Evolutionary conservation across 371 early-diverging fungal genomes (phyloP).

Genomic region (Mucor racemosus): DNA sequence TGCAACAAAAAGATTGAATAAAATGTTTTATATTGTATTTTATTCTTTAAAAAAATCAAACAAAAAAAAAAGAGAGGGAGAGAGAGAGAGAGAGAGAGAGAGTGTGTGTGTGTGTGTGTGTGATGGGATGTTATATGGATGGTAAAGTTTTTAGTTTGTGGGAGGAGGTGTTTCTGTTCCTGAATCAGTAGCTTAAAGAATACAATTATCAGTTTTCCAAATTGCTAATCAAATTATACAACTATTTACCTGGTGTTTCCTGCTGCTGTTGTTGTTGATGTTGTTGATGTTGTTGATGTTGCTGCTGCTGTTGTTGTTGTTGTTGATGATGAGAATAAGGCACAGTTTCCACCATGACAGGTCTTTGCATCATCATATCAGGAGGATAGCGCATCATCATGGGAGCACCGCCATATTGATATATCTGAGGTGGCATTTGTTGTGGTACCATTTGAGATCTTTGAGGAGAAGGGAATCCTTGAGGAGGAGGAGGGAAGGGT

Average conservation of each 20-base stretch:
- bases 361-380: slow-evolving; percentile 54
- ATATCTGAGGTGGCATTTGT: slow-evolving; percentile 56
- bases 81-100: too few relatives aligned
- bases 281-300: slow-evolving; percentile 18
- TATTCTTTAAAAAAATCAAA: background rate
- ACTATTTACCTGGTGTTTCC: slow-evolving; percentile 13
- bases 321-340: slow-evolving; percentile 30
- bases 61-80: background rate
- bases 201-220: too few relatives aligned
- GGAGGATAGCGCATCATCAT: slow-evolving; percentile 63
- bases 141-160: slow-evolving; percentile 2
- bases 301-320: background rate
- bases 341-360: slow-evolving; percentile 40
- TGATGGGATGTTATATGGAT: background rate
- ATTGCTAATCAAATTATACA: too few relatives aligned
- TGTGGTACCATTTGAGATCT: slow-evolving; percentile 58
- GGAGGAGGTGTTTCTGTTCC: slow-evolving; percentile 13
- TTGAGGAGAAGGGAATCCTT: slow-evolving; percentile 52
- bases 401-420: slow-evolving; percentile 57
- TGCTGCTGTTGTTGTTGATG: slow-evolving; percentile 30
- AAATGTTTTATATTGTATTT: background rate
- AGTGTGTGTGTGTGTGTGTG: too few relatives aligned
- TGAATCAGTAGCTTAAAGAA: background rate
- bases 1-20: background rate
- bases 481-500: slow-evolving; percentile 38